Conservation (phyloP, 2,329 filamentous ascomycete species). For the Talaromyces sp. region DNA sequence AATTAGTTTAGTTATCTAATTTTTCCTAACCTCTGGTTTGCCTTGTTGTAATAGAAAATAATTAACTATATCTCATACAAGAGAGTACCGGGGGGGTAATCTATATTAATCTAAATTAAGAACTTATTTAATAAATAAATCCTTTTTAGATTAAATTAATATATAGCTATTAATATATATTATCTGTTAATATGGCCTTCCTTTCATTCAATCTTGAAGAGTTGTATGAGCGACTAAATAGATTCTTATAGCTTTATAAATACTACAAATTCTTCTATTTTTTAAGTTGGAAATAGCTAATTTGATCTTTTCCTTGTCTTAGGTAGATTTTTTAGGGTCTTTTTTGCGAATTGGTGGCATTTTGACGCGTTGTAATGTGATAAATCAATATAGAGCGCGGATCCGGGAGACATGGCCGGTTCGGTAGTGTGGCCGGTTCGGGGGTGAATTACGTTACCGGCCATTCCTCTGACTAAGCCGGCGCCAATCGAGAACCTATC, state of each 20-base stretch:
- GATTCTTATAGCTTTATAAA: too few species aligned
- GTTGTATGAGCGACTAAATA: too few species aligned
- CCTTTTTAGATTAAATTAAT: background rate
- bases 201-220: too few species aligned
- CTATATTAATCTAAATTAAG: background rate
- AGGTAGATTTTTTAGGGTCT: too few species aligned
- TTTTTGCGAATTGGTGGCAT: background rate
- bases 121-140: background rate
- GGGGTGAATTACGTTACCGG: background rate
- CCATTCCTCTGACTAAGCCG: too few species aligned
- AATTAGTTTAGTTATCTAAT: too few species aligned
- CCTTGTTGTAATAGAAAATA: background rate
- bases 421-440: background rate
- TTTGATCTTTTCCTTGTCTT: too few species aligned
- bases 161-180: background rate
- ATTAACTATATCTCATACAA: background rate
- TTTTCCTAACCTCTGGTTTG: too few species aligned
- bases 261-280: too few species aligned
- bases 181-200: too few species aligned
- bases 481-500: too few species aligned
- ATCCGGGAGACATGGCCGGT: background rate
- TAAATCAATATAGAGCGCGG: background rate
- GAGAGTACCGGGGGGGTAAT: background rate
- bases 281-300: too few species aligned
- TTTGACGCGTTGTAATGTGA: background rate